Evolutionary conservation across 1,284 basidiomycete species (phyloP), one percentile per base, ranked within the genome.

Genomic region (Rhodotorula glutinis): DNA sequence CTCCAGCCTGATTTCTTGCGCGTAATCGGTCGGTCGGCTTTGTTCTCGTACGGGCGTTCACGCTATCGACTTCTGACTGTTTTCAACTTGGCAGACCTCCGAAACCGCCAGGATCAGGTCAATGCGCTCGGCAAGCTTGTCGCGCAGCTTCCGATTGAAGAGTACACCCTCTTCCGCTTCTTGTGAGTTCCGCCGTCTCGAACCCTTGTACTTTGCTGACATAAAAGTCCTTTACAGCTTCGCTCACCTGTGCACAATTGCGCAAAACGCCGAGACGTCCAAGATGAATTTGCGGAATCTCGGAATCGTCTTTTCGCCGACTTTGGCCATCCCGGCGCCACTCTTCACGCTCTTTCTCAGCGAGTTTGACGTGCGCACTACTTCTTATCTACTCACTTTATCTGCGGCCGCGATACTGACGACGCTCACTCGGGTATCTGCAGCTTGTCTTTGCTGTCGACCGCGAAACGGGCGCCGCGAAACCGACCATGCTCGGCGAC

Each of bases 211-310:
- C 9, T 5, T 23, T 11, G 10, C 57, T 63, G 49, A 60, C 30
- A 7, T 7, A 16, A 10, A 29, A 13, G 2, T 10, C 1, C 10
- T 1, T 1, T 19, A 16, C 54, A 70, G 68, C 56, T 70, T 70
- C 30, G 68, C 68, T 19, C 68, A 98, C 79, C 83, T 99, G 64
- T 96, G 97, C 76, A 84, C 94, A 63, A 91, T 99, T 75, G 92
- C 97, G 55, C 88, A 92, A 78, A 92, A 96, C 77, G 86, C 91
- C 23, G 78, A 85, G 53, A 82, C 89, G 67, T 98, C 98, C 86
- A 98, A 96, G 83, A 99, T 99, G 96, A 96, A 90, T 53, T 88
- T 98, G 85, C 87, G 94, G 44, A 99, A 99, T 77, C 92, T 98
- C 38, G 93, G 94, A 27, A 98, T 99, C 70, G 95, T 98, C 40